Evolutionary conservation across 139 green algal species (phyloP).

Genomic region (Micractinium conductrix): DNA sequence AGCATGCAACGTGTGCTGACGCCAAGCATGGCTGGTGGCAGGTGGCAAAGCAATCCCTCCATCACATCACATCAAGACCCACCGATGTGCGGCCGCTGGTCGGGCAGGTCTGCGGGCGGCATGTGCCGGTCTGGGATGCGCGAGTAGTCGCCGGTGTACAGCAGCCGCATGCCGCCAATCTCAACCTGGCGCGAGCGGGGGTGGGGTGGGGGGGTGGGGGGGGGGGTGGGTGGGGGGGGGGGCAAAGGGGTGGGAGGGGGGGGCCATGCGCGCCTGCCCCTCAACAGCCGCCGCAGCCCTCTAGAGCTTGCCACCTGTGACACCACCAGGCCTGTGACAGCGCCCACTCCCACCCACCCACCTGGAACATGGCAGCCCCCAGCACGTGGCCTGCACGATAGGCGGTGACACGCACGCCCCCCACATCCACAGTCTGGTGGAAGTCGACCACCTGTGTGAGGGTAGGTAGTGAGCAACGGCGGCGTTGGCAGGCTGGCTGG

Average conservation of each 20-base stretch:
- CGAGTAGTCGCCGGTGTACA: conserved; percentile 97
- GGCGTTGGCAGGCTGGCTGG: too few species aligned
- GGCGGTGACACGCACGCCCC: conserved; percentile 86
- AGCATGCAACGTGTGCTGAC: too few species aligned
- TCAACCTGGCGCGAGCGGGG: conserved; percentile 64
- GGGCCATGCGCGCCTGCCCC: too few species aligned
- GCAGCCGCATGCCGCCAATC: conserved; percentile 86
- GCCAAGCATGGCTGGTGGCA: too few species aligned
- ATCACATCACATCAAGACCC: too few species aligned
- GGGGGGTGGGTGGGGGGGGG: background rate
- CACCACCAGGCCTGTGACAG: too few species aligned
- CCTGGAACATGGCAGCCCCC: conserved; percentile 98
- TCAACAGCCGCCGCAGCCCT: too few species aligned
- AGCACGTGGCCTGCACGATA: conserved; percentile 96
- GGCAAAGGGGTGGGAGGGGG: background rate
- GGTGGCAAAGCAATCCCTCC: too few species aligned
- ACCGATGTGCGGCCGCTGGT: conserved; percentile 82
- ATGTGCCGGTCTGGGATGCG: conserved; percentile 89
- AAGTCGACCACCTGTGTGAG: conserved; percentile 99
- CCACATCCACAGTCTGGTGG: conserved; percentile 88
- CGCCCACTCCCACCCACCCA: background rate
- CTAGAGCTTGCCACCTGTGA: too few species aligned
- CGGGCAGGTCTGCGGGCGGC: conserved; percentile 90
- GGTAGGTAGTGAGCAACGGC: too few species aligned
- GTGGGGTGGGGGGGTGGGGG: background rate